phyloP scores from a whole-genome alignment of 164 flowering plant species.

The Brasenia schreberi region DNA sequence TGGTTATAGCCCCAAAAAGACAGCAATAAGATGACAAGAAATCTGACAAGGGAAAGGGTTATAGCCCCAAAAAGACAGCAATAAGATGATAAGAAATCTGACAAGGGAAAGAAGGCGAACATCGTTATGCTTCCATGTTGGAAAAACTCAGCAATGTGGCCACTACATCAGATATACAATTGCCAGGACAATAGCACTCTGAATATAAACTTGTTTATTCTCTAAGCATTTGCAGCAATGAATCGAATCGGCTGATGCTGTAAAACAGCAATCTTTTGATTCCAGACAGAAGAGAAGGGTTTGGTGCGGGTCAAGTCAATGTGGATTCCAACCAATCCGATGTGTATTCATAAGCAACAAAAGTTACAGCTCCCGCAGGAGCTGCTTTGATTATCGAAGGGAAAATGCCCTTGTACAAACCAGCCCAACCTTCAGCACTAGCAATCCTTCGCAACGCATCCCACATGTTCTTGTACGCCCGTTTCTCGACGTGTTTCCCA shows the following conservation, averaged over 20 bases:
- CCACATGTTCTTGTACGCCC: conserved; percentile 60
- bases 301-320: conserved; percentile 17
- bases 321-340: conserved; percentile 71
- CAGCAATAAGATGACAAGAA: no score
- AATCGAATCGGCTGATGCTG: neutral
- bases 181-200: neutral
- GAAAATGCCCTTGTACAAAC: conserved; percentile 86
- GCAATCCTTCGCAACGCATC: conserved; percentile 50
- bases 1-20: no score
- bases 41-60: no score
- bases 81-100: no score
- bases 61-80: no score
- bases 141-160: neutral
- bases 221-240: neutral
- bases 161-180: neutral
- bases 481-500: conserved; percentile 74
- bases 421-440: conserved; percentile 59
- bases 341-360: conserved; percentile 70
- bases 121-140: no score
- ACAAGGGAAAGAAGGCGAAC: no score
- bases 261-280: no score
- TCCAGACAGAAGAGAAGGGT: neutral
- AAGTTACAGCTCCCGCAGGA: conserved; percentile 96
- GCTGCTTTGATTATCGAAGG: conserved; percentile 96
- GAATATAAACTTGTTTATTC: neutral